These are phyloP conservation scores for Celoporthe dispersa DNA, from an alignment of 2,329 filamentous ascomycete genomes.

Conservation along the genomic window DNA sequence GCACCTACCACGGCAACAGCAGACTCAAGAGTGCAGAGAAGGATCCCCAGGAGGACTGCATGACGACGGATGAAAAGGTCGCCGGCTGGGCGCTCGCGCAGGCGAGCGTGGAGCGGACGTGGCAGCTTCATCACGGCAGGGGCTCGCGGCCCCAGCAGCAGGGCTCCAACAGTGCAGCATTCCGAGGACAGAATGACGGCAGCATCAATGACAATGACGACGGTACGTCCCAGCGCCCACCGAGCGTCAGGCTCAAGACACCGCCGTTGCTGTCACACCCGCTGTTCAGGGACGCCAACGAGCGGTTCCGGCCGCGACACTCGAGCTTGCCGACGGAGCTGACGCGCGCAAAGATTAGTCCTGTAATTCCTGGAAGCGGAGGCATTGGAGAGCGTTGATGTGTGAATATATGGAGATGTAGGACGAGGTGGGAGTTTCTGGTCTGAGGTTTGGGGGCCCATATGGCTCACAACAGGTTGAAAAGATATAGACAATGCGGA, in stretches of 20 bases:
- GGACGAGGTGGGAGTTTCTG: neutral
- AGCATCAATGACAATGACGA: neutral
- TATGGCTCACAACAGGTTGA: neutral
- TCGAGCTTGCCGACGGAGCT: conserved; percentile 23
- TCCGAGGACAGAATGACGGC: neutral
- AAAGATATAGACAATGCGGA: neutral
- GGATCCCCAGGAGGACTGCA: neutral
- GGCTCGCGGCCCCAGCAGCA: neutral
- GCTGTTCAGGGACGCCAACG: conserved; percentile 15
- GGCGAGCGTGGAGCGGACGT: conserved; percentile 23
- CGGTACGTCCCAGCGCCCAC: conserved; percentile 2
- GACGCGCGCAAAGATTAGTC: conserved; percentile 10
- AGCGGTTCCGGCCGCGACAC: conserved; percentile 13
- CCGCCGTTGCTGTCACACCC: conserved; percentile 28
- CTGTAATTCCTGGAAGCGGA: neutral
- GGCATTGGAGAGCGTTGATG: neutral
- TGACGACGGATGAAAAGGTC: neutral
- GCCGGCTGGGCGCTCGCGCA: conserved; percentile 21
- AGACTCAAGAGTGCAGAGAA: neutral
- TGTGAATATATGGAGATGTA: neutral
- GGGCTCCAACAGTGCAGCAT: neutral
- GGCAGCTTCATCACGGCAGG: conserved; percentile 19
- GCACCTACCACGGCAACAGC: conserved; percentile 22
- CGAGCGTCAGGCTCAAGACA: conserved; percentile 22
- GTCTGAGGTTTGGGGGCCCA: neutral